Evolutionary conservation across 164 flowering plant species (phyloP), one percentile per base, ranked within the genome.

Genomic region (Tinospora cordifolia): DNA sequence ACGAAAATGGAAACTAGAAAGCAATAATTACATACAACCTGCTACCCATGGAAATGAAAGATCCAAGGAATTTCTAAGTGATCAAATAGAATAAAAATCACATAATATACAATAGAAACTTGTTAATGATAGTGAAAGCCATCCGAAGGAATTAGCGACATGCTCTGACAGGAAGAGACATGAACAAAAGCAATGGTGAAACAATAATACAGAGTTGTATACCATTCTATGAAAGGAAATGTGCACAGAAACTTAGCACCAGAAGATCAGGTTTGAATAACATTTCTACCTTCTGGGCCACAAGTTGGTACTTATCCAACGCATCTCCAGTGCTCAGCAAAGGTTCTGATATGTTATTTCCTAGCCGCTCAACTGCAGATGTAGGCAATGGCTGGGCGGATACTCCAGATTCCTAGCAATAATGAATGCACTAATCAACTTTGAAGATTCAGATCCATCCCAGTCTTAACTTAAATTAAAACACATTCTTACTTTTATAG

Each of bases 311-410:
- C 73, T 90, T 92, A 58, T 95, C 98, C 81, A 91, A 69, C 59
- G 92, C 98, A 76, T 92, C 98, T 69, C 92, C 89, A 6, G 94
- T 86, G 63, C 79, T 83, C 75, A 91, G 75, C 26, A 85, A 78
- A 71, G 92, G 84, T 40, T 92, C 97, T 36, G 90, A 69, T 11
- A 78, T 72, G 66, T 71, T 75, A 79, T 71, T 80, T 68, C 86
- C 90, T 63, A 79, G 67, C 22, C 87, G 87, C 73, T 88, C 97
- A 11, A 87, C 67, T 13, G 83, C 72, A 75, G 79, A 75, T 62
- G 84, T 57, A 71, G 88, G 77, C 14, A 80, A 68, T 39, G 84
- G 73, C 70, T 78, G 93, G 44, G 83, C 40, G 39, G 85, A 57
- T 63, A 83, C 68, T 75, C 85, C 87, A 59, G 72, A 66, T 25